Conservation (phyloP, 164 flowering plant species). For the Liriodendron chinense region DNA sequence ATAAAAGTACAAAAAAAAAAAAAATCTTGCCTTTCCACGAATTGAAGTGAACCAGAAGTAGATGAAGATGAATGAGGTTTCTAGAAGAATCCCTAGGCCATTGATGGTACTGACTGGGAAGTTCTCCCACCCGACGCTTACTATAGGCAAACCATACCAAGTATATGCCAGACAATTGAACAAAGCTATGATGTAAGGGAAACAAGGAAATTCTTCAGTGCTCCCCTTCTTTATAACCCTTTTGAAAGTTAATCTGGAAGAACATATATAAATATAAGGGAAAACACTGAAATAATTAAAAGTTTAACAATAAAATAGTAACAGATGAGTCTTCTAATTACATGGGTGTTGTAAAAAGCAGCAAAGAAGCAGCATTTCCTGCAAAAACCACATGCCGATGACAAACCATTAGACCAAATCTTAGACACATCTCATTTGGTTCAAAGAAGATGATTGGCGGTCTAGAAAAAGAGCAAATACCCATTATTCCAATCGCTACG, state of each 20-base stretch:
- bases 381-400: conserved; percentile 19
- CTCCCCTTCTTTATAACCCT: conserved; percentile 62
- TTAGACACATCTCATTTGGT: not conserved
- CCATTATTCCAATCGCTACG: conserved; percentile 43
- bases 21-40: conserved; percentile 45
- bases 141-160: conserved; percentile 79
- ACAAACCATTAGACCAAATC: not conserved
- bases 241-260: conserved; percentile 52
- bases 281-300: not conserved
- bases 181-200: conserved; percentile 61
- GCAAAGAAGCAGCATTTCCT: conserved; percentile 68
- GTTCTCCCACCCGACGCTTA: conserved; percentile 72
- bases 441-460: not conserved
- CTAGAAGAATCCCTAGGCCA: conserved; percentile 59
- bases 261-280: not conserved
- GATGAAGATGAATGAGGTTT: conserved; percentile 54
- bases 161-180: conserved; percentile 59
- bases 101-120: conserved; percentile 58
- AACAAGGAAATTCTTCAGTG: conserved; percentile 62
- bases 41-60: conserved; percentile 51
- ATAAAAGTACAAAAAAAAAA: not conserved
- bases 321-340: conserved; percentile 11
- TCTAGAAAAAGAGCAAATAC: conserved; percentile 19
- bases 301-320: not conserved
- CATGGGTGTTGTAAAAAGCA: conserved; percentile 66